These are phyloP conservation scores for Nakazawaea populi DNA, from an alignment of 805 yeast species.

Conservation along the genomic window DNA sequence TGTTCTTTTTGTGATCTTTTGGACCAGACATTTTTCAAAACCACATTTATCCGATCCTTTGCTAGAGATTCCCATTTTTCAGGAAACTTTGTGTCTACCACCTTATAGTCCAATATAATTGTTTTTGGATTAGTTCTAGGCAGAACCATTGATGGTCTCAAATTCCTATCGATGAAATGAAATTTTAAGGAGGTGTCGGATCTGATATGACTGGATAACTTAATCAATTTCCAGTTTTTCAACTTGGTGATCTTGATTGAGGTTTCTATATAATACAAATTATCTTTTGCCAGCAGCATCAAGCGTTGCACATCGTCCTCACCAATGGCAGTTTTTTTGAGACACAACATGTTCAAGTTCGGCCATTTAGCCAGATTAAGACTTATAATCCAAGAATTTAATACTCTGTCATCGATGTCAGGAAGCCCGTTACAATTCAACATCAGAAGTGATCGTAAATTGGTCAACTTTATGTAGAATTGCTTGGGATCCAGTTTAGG, in stretches of 20 bases:
- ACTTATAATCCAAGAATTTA: conserved; percentile 22
- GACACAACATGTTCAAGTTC: conserved; percentile 12
- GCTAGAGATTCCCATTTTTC: too few relatives aligned
- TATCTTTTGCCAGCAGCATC: neutral
- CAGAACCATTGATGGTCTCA: neutral
- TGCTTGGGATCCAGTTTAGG: neutral
- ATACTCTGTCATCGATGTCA: conserved; percentile 14
- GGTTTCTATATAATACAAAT: conserved; percentile 13
- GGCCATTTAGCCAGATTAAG: conserved; percentile 19
- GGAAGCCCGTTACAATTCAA: conserved; percentile 8
- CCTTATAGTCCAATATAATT: conserved; percentile 2
- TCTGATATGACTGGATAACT: neutral
- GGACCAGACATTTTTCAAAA: neutral
- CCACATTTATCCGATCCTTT: neutral
- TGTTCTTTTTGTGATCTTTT: neutral
- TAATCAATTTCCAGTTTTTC: conserved; percentile 1
- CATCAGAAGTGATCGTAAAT: neutral
- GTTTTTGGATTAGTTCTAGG: neutral
- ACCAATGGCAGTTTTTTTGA: neutral
- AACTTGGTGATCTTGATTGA: neutral
- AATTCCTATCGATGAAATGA: neutral
- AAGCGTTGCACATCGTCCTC: neutral
- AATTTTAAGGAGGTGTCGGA: conserved; percentile 1
- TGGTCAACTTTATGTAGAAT: conserved; percentile 8
- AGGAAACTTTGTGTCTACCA: neutral